Base-by-base conservation (phyloP, 305 asterid genomes). In the Solanum hybrid region DNA sequence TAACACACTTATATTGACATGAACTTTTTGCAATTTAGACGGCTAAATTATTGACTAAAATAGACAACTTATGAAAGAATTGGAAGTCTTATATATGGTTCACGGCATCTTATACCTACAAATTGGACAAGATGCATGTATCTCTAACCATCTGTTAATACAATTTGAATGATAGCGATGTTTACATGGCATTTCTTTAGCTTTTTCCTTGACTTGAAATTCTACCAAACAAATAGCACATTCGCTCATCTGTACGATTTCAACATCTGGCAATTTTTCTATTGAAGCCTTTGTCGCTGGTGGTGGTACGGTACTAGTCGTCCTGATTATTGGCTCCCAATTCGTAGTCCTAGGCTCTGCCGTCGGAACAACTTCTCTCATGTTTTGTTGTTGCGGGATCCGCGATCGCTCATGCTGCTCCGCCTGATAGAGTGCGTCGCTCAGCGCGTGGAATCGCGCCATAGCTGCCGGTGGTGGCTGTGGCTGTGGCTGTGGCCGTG, bases 91-190 rank as follows among this genome's bases (percentile, higher is more conserved):
- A 13, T 46, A 46, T 14, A 46, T 46, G 64, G 2, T 46, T 46
- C 64, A 46, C 9, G 1, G 8, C 98, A 96, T 94, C 74, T 93
- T 93, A 74, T 92, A 90, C 75, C 98, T 90, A 74, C 98, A 96
- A 89, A 95, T 94, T 12, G 98, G 98, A 91, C 98, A 95, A 46
- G 98, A 91, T 24, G 96, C 98, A 83, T 93, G 96, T 77, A 94
- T 90, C 29, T 69, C 89, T 91, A 96, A 75, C 98, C 64, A 46
- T 12, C 22, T 46, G 22, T 51, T 46, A 46, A 46, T 46, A 46
- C 64, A 46, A 46, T 46, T 46, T 14, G 64, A 92, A 71, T 94
- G 97, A 89, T 95, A 96, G 57, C 82, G 91, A 87, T 96, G 98
- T 91, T 93, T 91, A 64, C 98, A 96, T 6, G 98, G 98, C 97